Base-by-base conservation (phyloP, 306 rosid genomes). In the Acacia melanoxylon region DNA sequence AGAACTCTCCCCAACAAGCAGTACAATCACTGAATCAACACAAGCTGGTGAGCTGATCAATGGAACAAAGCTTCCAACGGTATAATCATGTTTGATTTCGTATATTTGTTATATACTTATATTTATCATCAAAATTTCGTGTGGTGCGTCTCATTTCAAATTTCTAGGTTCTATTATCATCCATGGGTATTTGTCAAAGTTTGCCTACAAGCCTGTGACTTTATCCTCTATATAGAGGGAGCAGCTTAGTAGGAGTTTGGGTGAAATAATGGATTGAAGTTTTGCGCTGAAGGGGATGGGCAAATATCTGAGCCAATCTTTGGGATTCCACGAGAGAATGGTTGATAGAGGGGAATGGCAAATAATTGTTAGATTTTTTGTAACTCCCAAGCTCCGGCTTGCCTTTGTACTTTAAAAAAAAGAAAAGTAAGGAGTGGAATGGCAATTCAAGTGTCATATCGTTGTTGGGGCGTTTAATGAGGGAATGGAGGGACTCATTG, bases 21-120 rank as follows among this genome's bases (percentile, higher is more conserved):
- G 97, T 83, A 69, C 89, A 52, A 81, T 93, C 72, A 88, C 92
- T 45, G 98, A 92, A 82, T 87, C 97, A 86, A 91, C 90, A 65
- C 93, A 85, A 83, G 93, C 92, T 59, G 93, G 98, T 83, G 98
- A 94, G 81, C 89, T 93, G 77, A 82, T 91, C 79, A 84, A 87
- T 85, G 87, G 94, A 85, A 83, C 90, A 35, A 90, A 88, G 85
- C 52, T 86, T 59, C 68, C 87, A 48, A 77, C 74, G 76, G 93
- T 89, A 84, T 61, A 87, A 84, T 56, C 75, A 48, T 15, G 75
- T 22, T 85, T 76, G 45, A 27, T 72, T 75, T 49, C 74, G 1
- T 44, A 44, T 42, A 42, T 9, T 68, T 9, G 46, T 12, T n/a
- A 42, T n/a, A 70, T 22, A 25, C 37, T 61, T 59, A 4, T 13